phyloP scores from a whole-genome alignment of 2,329 filamentous ascomycete species.

The Penicillium sp. region DNA sequence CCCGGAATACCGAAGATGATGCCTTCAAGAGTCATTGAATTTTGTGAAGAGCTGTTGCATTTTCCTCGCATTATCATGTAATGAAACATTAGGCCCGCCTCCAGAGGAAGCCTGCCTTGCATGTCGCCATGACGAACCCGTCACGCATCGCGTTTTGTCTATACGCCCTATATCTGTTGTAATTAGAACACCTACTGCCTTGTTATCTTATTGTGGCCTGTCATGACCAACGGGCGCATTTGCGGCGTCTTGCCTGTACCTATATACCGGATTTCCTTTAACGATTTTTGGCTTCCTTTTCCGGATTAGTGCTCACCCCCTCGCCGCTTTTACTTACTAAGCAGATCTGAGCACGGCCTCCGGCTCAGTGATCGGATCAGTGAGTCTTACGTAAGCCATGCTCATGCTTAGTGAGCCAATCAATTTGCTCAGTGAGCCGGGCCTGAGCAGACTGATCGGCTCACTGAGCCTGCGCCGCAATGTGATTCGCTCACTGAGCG shows the following conservation, averaged over 20 bases:
- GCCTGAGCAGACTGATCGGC: too few relatives aligned
- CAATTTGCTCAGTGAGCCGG: background rate
- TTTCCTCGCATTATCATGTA: background rate
- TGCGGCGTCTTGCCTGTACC: background rate
- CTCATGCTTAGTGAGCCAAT: too few relatives aligned
- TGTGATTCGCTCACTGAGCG: too few relatives aligned
- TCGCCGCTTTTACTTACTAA: too few relatives aligned
- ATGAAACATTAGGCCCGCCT: background rate
- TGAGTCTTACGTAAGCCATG: too few relatives aligned
- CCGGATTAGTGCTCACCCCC: too few relatives aligned
- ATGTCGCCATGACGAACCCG: background rate
- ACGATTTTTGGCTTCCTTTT: too few relatives aligned
- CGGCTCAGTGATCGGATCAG: too few relatives aligned
- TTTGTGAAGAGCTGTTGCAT: background rate
- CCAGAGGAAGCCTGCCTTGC: background rate
- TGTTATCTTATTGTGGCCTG: background rate
- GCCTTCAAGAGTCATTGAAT: constrained; percentile 16
- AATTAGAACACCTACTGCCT: constrained; percentile 13
- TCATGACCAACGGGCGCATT: background rate
- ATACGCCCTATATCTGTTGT: constrained; percentile 14
- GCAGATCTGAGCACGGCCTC: too few relatives aligned
- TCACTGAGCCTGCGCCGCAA: too few relatives aligned
- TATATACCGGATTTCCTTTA: too few relatives aligned
- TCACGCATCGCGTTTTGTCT: constrained; percentile 6
- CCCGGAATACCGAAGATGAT: constrained; percentile 2